These are phyloP conservation scores for Diplosphaera chodatii DNA, from an alignment of 139 green algal species.

Conservation along the genomic window DNA sequence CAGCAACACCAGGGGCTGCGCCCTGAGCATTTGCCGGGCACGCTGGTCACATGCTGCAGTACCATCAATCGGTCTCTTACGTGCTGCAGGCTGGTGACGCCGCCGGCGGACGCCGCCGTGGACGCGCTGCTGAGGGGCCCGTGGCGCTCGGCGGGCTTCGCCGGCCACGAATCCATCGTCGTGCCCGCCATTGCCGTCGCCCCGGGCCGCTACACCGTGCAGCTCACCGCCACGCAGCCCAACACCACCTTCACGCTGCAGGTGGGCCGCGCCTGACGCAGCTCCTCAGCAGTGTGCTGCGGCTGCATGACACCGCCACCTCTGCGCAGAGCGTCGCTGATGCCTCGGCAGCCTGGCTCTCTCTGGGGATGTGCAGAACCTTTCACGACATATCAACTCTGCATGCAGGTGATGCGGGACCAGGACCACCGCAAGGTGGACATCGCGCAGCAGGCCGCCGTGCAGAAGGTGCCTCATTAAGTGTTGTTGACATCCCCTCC, in stretches of 20 bases:
- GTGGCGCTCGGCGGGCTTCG: not conserved
- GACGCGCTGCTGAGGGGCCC: not conserved
- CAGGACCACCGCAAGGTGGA: not conserved
- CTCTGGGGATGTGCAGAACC: too few relatives aligned
- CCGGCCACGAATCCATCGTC: not conserved
- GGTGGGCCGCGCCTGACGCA: too few relatives aligned
- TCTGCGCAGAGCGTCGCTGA: too few relatives aligned
- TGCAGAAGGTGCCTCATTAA: not conserved
- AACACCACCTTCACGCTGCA: not conserved
- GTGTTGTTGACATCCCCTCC: too few relatives aligned
- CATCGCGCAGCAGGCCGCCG: not conserved
- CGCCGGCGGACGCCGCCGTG: not conserved
- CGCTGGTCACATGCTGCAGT: too few relatives aligned
- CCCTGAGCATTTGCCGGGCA: too few relatives aligned
- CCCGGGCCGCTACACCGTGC: not conserved
- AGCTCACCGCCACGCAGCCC: not conserved
- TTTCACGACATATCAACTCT: too few relatives aligned
- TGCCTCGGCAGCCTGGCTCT: too few relatives aligned
- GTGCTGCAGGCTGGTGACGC: not conserved
- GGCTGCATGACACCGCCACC: too few relatives aligned
- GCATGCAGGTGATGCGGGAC: not conserved
- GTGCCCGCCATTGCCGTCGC: not conserved
- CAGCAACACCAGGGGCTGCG: too few relatives aligned
- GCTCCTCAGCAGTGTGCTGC: too few relatives aligned
- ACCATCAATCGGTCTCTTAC: too few relatives aligned